phyloP scores from a whole-genome alignment of 768 basidiomycete species.

The Hygrocybe punicea region DNA sequence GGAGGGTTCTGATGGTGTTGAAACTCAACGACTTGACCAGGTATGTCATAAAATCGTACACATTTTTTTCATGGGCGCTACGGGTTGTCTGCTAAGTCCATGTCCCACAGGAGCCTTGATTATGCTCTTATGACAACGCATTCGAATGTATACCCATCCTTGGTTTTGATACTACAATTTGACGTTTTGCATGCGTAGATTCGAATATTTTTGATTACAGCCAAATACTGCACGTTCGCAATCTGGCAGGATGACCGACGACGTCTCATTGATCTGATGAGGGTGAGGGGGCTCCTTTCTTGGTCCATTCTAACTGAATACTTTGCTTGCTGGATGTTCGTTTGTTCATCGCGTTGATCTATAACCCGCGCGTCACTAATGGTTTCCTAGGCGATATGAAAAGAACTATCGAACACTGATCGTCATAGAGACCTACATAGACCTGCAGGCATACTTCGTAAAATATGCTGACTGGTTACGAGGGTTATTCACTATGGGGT shows the following conservation, averaged over 20 bases:
- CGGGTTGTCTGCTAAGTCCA: conserved; percentile 2
- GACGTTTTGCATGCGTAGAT: conserved; percentile 40
- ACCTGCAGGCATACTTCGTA: conserved; percentile 53
- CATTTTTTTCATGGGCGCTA: neutral
- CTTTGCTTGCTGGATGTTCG: conserved; percentile 69
- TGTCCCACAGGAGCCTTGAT: conserved; percentile 63
- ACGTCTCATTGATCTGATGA: conserved; percentile 45
- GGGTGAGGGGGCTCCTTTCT: conserved; percentile 49
- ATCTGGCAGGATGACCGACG: conserved; percentile 71
- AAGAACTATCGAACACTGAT: conserved; percentile 48
- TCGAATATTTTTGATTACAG: conserved; percentile 88
- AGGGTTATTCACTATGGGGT: conserved; percentile 56
- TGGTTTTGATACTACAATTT: neutral
- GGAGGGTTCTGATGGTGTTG: conserved; percentile 78
- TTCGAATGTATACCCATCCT: conserved; percentile 60
- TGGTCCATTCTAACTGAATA: conserved; percentile 47
- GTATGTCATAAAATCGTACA: conserved; percentile 33
- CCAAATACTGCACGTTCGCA: conserved; percentile 79
- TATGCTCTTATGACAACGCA: conserved; percentile 84
- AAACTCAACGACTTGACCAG: conserved; percentile 85
- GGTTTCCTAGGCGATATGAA: conserved; percentile 53
- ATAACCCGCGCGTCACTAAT: conserved; percentile 4
- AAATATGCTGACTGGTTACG: conserved; percentile 61
- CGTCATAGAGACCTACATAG: conserved; percentile 60
- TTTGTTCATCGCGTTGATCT: conserved; percentile 2